These are phyloP conservation scores for Exophiala alcalophila DNA, from an alignment of 2,329 filamentous ascomycete genomes.

Conservation along the genomic window DNA sequence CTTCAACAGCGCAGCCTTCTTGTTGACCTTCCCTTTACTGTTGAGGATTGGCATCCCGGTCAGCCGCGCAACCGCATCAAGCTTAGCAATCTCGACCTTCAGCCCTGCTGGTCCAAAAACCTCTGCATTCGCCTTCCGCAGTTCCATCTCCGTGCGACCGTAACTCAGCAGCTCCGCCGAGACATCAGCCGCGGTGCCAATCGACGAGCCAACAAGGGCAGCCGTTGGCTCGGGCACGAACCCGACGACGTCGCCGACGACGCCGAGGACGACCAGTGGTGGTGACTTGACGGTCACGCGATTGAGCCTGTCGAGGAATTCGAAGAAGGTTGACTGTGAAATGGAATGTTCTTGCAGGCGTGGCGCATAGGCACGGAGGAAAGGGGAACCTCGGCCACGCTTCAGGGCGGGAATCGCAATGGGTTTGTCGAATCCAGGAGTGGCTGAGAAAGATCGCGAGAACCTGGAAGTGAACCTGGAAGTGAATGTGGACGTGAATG, in stretches of 20 bases:
- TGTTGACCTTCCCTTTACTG: slow-evolving; percentile 30
- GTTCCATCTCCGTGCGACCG: slow-evolving; percentile 28
- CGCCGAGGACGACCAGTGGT: slow-evolving; percentile 32
- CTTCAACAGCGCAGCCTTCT: slow-evolving; percentile 22
- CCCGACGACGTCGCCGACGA: slow-evolving; percentile 31
- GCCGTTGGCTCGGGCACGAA: slow-evolving; percentile 30
- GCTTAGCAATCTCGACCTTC: slow-evolving; percentile 32
- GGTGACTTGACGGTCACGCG: slow-evolving; percentile 30
- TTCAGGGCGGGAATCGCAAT: slow-evolving; percentile 15
- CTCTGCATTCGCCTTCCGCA: slow-evolving; percentile 31
- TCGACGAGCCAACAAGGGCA: slow-evolving; percentile 29
- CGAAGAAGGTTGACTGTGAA: slow-evolving; percentile 43
- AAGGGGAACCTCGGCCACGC: slow-evolving; percentile 5
- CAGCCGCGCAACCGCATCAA: slow-evolving; percentile 33
- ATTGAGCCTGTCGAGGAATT: slow-evolving; percentile 33
- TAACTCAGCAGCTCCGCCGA: slow-evolving; percentile 30
- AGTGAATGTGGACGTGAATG: not conserved
- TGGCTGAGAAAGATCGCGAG: not conserved
- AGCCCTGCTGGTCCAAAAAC: slow-evolving; percentile 31
- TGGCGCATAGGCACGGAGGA: slow-evolving; percentile 16
- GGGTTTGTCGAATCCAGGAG: slow-evolving; percentile 3
- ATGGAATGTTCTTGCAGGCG: slow-evolving; percentile 42
- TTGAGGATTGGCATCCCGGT: slow-evolving; percentile 32
- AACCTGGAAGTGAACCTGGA: not conserved
- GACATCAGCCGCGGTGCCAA: slow-evolving; percentile 31